Conservation (phyloP, 495 filamentous ascomycete genomes). For the Chaetomium tenue region DNA sequence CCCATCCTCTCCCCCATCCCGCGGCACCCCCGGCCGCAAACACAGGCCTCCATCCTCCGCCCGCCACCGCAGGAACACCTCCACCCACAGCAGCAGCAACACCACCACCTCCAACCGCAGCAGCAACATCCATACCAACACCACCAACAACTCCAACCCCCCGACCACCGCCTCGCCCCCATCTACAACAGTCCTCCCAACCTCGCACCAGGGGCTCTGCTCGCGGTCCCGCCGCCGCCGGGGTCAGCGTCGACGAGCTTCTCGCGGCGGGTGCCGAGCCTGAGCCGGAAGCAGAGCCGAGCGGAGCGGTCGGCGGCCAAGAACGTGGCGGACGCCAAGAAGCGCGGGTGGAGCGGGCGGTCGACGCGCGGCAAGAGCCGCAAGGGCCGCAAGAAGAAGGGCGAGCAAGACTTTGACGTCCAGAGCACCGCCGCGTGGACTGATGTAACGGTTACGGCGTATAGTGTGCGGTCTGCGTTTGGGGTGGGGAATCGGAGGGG, state of each 20-base stretch:
- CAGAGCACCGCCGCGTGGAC: constrained; percentile 48
- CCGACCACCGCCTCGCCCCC: background rate
- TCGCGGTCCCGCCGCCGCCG: constrained; percentile 38
- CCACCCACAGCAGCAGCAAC: constrained; percentile 55
- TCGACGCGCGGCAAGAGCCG: constrained; percentile 40
- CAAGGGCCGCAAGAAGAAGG: constrained; percentile 28
- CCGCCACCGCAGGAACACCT: constrained; percentile 31
- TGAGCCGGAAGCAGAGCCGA: constrained; percentile 49
- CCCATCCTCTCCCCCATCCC: constrained; percentile 45
- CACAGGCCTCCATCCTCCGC: constrained; percentile 41
- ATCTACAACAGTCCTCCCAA: background rate
- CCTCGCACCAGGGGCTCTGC: constrained; percentile 49
- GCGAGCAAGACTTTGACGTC: constrained; percentile 37
- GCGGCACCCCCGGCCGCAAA: constrained; percentile 42
- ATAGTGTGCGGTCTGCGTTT: constrained; percentile 26
- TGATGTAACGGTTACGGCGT: constrained; percentile 45
- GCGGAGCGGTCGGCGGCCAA: constrained; percentile 54
- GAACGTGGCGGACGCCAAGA: constrained; percentile 56
- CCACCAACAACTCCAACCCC: constrained; percentile 26
- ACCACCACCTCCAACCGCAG: constrained; percentile 31
- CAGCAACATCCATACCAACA: constrained; percentile 40
- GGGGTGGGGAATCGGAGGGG: background rate
- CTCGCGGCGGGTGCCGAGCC: constrained; percentile 35
- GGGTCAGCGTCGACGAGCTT: constrained; percentile 29
- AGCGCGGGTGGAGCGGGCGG: constrained; percentile 51